Conservation (phyloP, 805 yeast genomes). For the Yamadazyma ubonensis region DNA sequence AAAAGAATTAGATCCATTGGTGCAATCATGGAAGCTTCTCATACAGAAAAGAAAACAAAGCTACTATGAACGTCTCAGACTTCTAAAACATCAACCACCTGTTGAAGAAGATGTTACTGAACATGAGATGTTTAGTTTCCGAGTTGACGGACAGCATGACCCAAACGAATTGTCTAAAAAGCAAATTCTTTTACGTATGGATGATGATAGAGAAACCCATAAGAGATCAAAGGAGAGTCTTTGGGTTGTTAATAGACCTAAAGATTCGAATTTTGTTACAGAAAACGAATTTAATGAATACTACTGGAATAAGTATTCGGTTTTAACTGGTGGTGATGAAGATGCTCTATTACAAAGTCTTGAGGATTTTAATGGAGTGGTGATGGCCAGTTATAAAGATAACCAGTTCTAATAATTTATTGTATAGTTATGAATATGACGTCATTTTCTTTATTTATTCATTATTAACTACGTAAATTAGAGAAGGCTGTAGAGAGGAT, state of each 20-base stretch:
- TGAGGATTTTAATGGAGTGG: constrained; percentile 54
- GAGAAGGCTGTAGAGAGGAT: constrained; percentile 34
- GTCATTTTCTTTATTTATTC: background rate
- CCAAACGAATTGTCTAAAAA: constrained; percentile 33
- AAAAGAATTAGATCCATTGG: constrained; percentile 27
- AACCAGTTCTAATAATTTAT: constrained; percentile 27
- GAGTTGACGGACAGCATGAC: constrained; percentile 19
- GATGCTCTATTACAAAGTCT: constrained; percentile 43
- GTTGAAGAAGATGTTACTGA: constrained; percentile 26
- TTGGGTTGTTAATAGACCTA: constrained; percentile 65
- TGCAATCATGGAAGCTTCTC: constrained; percentile 48
- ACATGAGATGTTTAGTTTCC: constrained; percentile 26
- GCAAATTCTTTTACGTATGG: constrained; percentile 77
- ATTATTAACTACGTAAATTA: background rate
- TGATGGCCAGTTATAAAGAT: constrained; percentile 52
- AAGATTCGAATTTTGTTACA: constrained; percentile 31
- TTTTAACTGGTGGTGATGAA: constrained; percentile 46
- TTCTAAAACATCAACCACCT: constrained; percentile 31
- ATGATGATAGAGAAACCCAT: constrained; percentile 88
- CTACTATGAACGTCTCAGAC: constrained; percentile 48
- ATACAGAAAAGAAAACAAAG: constrained; percentile 48
- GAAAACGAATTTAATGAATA: constrained; percentile 37
- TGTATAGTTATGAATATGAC: background rate
- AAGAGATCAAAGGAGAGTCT: constrained; percentile 77
- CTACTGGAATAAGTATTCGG: constrained; percentile 53